Evolutionary conservation across 73 alveolate species (phyloP), one percentile per base, ranked within the genome.

Genomic region (Stentor coeruleus): DNA sequence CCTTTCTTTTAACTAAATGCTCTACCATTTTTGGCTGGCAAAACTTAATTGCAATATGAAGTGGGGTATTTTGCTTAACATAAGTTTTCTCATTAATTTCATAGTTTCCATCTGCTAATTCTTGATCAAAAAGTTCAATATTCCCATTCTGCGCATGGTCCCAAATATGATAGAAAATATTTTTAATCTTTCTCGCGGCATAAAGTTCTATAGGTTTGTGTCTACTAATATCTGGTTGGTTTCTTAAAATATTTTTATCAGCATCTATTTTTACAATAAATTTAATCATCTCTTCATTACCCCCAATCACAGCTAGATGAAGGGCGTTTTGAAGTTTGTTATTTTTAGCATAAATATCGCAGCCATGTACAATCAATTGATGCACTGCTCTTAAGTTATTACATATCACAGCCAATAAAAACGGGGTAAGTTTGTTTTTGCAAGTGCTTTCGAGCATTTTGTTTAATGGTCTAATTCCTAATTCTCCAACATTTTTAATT

Each of bases 181-280:
- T 30, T 28, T 36, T 1, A 36, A 33, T 20, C 49, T 36, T 66
- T 30, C 38, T 36, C 28, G 73, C 15, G 73, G 73, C 15, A 66
- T 66, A 36, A 1, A 66, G 35, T 1, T 66, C 81, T 66, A 30
- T 66, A 15, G 81, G 81, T 36, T 66, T 66, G n/a, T 30, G 38
- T n/a, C 30, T 26, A 30, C 81, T 66, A 30, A 66, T 66, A 66
- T 66, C 81, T 15, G 30, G n/a, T 66, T 66, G 59, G 26, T 30
- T 30, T 66, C 81, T 0, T 57, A 66, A 66, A 66, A 66, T 66
- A 66, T 66, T 66, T 66, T 66, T 66, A 36, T 66, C 81, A 33
- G 37, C 30, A 30, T 66, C 81, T 28, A 66, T 20, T 30, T 66
- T 66, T 28, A 66, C 35, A n/a, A 66, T 20, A 66, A 33, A 66